These are phyloP conservation scores for Fagus crenata DNA, from an alignment of 306 rosid genomes.

Conservation along the genomic window DNA sequence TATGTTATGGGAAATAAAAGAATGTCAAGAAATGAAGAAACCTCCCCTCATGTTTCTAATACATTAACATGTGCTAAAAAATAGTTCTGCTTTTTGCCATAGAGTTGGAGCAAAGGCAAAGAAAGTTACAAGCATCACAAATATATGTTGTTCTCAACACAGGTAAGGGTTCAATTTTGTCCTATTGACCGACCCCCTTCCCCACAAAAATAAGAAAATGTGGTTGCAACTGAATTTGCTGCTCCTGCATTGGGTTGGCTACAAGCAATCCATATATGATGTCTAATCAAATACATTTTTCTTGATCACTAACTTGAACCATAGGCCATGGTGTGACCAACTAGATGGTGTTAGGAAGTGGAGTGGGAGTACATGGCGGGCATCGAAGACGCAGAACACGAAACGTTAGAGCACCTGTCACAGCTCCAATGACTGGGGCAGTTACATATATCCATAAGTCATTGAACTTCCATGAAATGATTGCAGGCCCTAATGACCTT, in stretches of 20 bases:
- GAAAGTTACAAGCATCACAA: too few species aligned
- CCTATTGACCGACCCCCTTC: not conserved
- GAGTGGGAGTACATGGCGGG: constrained; percentile 27
- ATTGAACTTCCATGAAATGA: constrained; percentile 63
- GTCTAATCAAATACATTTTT: not conserved
- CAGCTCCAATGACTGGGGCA: constrained; percentile 68
- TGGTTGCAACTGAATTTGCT: too few species aligned
- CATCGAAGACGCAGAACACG: constrained; percentile 37
- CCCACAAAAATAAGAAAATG: not conserved
- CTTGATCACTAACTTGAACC: constrained; percentile 14
- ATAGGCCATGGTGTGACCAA: not conserved
- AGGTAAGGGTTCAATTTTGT: too few species aligned
- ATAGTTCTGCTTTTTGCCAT: too few species aligned
- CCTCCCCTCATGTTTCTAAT: too few species aligned
- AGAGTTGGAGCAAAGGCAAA: too few species aligned
- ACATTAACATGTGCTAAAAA: too few species aligned
- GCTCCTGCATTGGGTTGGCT: not conserved
- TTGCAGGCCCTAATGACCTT: constrained; percentile 86
- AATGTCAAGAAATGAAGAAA: too few species aligned
- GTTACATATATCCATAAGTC: constrained; percentile 69
- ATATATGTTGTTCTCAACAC: not conserved
- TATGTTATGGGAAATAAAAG: too few species aligned
- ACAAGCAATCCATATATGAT: not conserved
- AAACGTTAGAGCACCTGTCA: constrained; percentile 48
- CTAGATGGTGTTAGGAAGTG: constrained; percentile 31